Conservation (phyloP, 129 eudicot species). For the Arctium minus region DNA sequence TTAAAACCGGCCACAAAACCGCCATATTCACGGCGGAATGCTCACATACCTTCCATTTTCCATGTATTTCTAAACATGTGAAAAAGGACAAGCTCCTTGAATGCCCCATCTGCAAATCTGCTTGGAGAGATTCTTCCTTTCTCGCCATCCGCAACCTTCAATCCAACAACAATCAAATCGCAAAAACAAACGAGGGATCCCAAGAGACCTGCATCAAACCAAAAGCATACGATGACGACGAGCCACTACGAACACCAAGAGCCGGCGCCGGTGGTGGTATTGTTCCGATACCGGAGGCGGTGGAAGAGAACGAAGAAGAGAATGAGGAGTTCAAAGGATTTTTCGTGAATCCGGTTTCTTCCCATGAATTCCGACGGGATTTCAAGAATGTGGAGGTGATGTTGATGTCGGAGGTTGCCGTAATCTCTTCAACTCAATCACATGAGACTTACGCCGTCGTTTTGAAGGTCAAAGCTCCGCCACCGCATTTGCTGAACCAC, state of each 20-base stretch:
- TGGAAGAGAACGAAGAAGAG: slow-evolving; percentile 32
- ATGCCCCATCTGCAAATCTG: slow-evolving; percentile 72
- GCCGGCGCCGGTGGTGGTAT: slow-evolving; percentile 27
- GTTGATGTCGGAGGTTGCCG: slow-evolving; percentile 61
- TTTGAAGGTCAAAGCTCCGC: slow-evolving; percentile 77
- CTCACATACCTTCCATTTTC: slow-evolving; percentile 80
- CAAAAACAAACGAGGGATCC: background rate
- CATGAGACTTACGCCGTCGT: slow-evolving; percentile 63
- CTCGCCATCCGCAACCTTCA: slow-evolving; percentile 43
- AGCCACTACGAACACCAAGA: slow-evolving; percentile 62
- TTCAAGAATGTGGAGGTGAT: slow-evolving; percentile 49
- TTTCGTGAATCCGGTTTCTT: slow-evolving; percentile 44
- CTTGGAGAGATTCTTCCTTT: slow-evolving; percentile 77
- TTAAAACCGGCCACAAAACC: slow-evolving; percentile 75
- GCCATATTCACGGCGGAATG: slow-evolving; percentile 92
- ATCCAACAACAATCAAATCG: background rate
- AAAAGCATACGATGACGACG: slow-evolving; percentile 59
- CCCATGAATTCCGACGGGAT: slow-evolving; percentile 12
- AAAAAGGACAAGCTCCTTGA: slow-evolving; percentile 33
- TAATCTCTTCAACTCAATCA: slow-evolving; percentile 37
- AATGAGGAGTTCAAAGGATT: slow-evolving; percentile 80
- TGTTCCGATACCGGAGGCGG: slow-evolving; percentile 50
- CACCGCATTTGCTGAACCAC: slow-evolving; percentile 28
- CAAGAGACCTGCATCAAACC: background rate
- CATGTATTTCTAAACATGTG: slow-evolving; percentile 70